Conservation (phyloP, 805 yeast species). For the Ogataea trehaloabstinens region DNA sequence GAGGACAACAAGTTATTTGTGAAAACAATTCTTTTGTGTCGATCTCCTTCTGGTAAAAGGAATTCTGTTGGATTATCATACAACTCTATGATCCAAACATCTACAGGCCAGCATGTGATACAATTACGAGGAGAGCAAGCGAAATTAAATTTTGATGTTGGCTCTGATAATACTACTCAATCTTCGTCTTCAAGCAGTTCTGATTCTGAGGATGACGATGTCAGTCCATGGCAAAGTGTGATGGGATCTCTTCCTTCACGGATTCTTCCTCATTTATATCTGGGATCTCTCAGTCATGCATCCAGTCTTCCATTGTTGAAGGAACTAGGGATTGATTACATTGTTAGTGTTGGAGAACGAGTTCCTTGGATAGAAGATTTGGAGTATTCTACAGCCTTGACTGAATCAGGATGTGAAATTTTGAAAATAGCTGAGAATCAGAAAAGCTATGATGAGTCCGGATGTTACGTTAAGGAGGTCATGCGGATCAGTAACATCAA, state of each 20-base stretch:
- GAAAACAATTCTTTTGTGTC: conserved; percentile 22
- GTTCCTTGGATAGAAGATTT: conserved; percentile 56
- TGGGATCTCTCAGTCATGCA: conserved; percentile 86
- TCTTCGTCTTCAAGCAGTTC: conserved; percentile 3
- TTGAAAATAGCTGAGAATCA: conserved; percentile 21
- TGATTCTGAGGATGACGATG: conserved; percentile 7
- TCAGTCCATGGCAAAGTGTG: conserved; percentile 34
- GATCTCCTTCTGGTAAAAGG: conserved; percentile 8
- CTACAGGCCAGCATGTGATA: conserved; percentile 31
- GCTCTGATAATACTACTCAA: conserved; percentile 3
- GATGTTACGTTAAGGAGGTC: conserved; percentile 42
- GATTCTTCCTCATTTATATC: conserved; percentile 76
- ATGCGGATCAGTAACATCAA: conserved; percentile 71
- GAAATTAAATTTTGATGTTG: not conserved
- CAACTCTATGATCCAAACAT: conserved; percentile 22
- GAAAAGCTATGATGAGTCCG: conserved; percentile 12
- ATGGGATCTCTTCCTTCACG: conserved; percentile 79
- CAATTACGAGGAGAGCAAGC: conserved; percentile 25
- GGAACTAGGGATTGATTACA: conserved; percentile 64
- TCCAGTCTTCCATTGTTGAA: conserved; percentile 60
- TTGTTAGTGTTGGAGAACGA: conserved; percentile 85
- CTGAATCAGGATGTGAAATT: conserved; percentile 31
- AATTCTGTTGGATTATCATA: conserved; percentile 10
- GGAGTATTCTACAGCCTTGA: conserved; percentile 12
- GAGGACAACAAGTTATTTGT: conserved; percentile 22